A percentile compares a stretch with the other conserved stretches of the same genome.
phyloP scores from a whole-genome alignment of 768 basidiomycete genomes.

The Termitomyces sp. region DNA sequence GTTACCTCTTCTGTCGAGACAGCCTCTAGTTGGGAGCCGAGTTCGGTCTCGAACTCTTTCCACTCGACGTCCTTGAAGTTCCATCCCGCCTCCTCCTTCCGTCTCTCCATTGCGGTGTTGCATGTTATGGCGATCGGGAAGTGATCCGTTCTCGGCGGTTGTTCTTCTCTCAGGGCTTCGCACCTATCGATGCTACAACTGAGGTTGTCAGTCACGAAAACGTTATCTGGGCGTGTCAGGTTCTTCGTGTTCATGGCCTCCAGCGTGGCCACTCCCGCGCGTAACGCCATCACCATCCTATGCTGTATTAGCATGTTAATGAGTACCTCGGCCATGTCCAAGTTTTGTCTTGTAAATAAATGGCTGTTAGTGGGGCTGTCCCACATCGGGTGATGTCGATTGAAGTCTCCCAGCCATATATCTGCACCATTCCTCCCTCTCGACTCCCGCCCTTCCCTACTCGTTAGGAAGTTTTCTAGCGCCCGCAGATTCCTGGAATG shows the following conservation, averaged over 20 bases:
- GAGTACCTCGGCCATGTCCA: constrained; percentile 9
- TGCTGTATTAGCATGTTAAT: constrained; percentile 6
- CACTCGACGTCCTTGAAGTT: not conserved
- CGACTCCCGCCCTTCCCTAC: not conserved
- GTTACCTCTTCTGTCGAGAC: too few species aligned
- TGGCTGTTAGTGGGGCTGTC: constrained; percentile 26
- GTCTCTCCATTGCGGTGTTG: too few species aligned
- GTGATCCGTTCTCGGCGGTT: not conserved
- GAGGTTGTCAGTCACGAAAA: not conserved
- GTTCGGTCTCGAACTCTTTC: too few species aligned
- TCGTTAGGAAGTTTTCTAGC: not conserved
- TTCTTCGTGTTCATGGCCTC: not conserved
- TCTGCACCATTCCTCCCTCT: not conserved
- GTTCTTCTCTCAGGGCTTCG: not conserved
- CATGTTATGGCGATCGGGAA: not conserved
- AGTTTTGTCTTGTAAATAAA: constrained; percentile 17
- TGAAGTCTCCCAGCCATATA: constrained; percentile 35
- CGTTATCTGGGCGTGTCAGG: not conserved
- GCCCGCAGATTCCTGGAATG: not conserved
- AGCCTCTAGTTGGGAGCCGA: too few species aligned
- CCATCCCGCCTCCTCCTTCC: not conserved
- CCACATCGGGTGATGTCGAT: constrained; percentile 37
- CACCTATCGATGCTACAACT: not conserved
- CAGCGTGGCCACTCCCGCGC: not conserved
- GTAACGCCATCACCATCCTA: not conserved